Base-by-base conservation (phyloP, 768 basidiomycete species). In the Neoboletus brunneissimus region DNA sequence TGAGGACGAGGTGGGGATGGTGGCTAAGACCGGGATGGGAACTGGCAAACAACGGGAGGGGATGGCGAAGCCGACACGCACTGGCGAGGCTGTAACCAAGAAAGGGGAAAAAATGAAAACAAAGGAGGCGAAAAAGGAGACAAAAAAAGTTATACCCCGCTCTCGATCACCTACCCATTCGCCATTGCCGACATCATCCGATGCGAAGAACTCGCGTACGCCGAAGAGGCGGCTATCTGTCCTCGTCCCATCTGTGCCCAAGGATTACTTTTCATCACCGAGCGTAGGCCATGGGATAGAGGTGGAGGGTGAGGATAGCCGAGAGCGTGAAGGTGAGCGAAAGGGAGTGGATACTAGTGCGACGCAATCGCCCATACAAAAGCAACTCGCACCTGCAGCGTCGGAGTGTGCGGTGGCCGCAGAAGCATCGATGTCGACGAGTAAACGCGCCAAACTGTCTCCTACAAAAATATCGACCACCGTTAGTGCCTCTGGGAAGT, bases 211-310 rank as follows among this genome's bases (percentile, higher is more conserved):
- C 1, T 10, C 46, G 4, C 58, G 40, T 20, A 54, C 47, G 5
- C 56, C 48, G 0, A 71, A 72, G 40, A 68, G 64, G 22, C 59
- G 54, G 16, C 42, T 69, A 4, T 72, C 68, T 12, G 72, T 74
- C 11, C 20, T 72, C 2, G 50, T 73, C 11, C 72, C 72, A 13
- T 37, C 69, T 10, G 43, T 71, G 0, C 58, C 67, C 7, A 54
- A 56, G 37, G 64, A 71, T 2, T 71, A 71, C 31, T 63, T 72
- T 38, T 63, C 60, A 13, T 60, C 70, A 9, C 64, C 55, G 25
- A 43, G 55, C 15, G 22, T 20, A 25, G 44, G 22, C 9, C 13
- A 12, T 38, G 22, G 12, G n/a, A 1, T 2, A 12, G 48, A 38
- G 1, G 27, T 13, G 2, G 46, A 54, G n/a, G 25, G 5, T 6